Percentiles rank a stretch among this genome's conserved stretches.
Evolutionary conservation across 768 basidiomycete genomes (phyloP).

Genomic region (Tremella fuciformis): DNA sequence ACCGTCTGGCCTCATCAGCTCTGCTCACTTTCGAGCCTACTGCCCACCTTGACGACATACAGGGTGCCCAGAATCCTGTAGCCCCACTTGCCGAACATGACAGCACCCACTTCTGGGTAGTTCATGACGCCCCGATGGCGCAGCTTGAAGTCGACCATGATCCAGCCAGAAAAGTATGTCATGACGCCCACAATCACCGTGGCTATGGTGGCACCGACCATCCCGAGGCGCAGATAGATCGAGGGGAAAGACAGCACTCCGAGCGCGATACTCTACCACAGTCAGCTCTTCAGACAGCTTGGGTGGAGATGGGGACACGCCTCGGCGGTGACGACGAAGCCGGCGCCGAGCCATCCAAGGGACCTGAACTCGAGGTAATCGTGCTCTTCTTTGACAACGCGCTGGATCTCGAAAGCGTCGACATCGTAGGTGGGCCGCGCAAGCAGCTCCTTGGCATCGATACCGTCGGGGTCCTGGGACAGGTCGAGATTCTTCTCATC

Average conservation of each 20-base stretch:
- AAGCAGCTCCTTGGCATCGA: conserved; percentile 21
- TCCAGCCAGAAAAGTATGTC: conserved; percentile 33
- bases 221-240: conserved; percentile 33
- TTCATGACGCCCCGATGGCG: conserved; percentile 34
- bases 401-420: too few relatives aligned
- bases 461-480: conserved; percentile 8
- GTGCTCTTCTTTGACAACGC: too few relatives aligned
- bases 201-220: conserved; percentile 32
- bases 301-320: conserved; percentile 9
- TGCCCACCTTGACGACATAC: conserved; percentile 29
- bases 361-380: conserved; percentile 37
- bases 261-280: conserved; percentile 27
- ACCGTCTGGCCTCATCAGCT: conserved; percentile 15
- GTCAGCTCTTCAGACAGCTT: not conserved
- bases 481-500: not conserved
- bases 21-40: not conserved
- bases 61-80: conserved; percentile 24
- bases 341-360: conserved; percentile 36
- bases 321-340: conserved; percentile 35
- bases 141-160: conserved; percentile 40
- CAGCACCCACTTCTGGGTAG: conserved; percentile 27
- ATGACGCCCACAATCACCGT: conserved; percentile 25
- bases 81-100: conserved; percentile 32
- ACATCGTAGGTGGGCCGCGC: too few relatives aligned
- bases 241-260: conserved; percentile 36